phyloP scores from a whole-genome alignment of 164 flowering plant genomes.

The Macadamia tetraphylla region DNA sequence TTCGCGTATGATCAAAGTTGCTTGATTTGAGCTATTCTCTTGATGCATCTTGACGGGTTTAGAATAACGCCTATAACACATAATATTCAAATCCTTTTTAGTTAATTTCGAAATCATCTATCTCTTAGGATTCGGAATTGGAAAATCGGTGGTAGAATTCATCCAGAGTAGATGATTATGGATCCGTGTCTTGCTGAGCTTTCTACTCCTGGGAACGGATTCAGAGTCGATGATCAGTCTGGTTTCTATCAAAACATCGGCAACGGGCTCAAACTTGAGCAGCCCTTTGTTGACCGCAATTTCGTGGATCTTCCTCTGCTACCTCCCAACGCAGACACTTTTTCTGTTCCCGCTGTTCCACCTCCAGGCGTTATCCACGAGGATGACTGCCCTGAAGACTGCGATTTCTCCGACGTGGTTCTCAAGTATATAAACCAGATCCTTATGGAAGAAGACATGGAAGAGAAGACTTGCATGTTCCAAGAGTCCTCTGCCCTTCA shows the following conservation, averaged over 20 bases:
- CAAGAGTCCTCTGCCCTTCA: constrained; percentile 81
- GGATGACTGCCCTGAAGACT: constrained; percentile 53
- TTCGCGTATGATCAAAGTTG: too few species aligned
- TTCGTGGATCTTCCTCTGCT: constrained; percentile 15
- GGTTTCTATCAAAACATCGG: constrained; percentile 15
- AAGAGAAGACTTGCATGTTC: constrained; percentile 63
- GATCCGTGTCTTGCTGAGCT: constrained; percentile 29
- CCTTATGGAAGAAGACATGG: constrained; percentile 95
- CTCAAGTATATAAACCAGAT: constrained; percentile 67
- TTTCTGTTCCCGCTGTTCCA: constrained; percentile 1
- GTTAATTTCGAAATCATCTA: not conserved
- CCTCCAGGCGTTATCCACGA: constrained; percentile 21
- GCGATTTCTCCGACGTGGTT: constrained; percentile 69
- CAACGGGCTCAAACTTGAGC: constrained; percentile 16
- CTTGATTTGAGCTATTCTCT: not conserved
- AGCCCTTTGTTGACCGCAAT: constrained; percentile 15
- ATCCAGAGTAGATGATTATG: constrained; percentile 32
- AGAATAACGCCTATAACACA: not conserved
- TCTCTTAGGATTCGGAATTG: not conserved
- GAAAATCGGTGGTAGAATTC: not conserved
- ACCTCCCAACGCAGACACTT: constrained; percentile 12
- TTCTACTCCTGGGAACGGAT: constrained; percentile 20
- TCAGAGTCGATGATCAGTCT: constrained; percentile 16
- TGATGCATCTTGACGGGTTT: not conserved
- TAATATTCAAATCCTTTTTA: too few species aligned